Evolutionary conservation across 2,329 filamentous ascomycete species (phyloP).

Genomic region (Phoma sp.): DNA sequence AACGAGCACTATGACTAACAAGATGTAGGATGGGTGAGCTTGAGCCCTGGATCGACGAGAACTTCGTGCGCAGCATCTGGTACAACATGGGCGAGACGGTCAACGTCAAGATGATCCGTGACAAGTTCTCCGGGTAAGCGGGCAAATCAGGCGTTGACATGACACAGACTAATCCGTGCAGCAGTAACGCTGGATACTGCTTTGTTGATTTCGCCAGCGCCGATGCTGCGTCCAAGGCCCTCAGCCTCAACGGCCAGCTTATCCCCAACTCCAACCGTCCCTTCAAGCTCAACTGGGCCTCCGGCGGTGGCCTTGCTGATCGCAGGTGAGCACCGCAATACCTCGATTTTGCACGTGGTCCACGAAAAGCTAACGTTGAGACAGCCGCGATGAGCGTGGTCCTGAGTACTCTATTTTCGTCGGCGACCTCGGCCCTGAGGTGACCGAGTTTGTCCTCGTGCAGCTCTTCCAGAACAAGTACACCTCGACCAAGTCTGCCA

Average conservation of each 20-base stretch:
- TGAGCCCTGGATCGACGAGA: constrained; percentile 99
- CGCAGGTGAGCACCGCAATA: constrained; percentile 68
- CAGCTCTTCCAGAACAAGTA: constrained; percentile 97
- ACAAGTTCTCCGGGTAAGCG: constrained; percentile 93
- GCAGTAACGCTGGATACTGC: constrained; percentile 98
- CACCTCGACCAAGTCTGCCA: constrained; percentile 97
- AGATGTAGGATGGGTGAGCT: constrained; percentile 92
- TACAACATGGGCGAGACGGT: constrained; percentile 92
- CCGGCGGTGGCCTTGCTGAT: constrained; percentile 92
- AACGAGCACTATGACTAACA: constrained; percentile 27
- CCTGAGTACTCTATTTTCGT: constrained; percentile 98
- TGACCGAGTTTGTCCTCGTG: constrained; percentile 97
- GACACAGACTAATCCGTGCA: constrained; percentile 52
- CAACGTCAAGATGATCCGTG: constrained; percentile 99
- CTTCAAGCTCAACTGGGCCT: constrained; percentile 99
- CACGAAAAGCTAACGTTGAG: constrained; percentile 12
- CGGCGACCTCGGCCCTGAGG: constrained; percentile 94
- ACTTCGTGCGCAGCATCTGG: constrained; percentile 95
- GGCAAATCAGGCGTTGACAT: constrained; percentile 12
- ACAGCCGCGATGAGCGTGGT: constrained; percentile 84
- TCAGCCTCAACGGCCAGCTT: constrained; percentile 84
- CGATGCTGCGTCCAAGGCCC: constrained; percentile 87
- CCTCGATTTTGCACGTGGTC: not conserved
- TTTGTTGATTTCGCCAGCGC: constrained; percentile 91
- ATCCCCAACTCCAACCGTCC: constrained; percentile 94